A percentile compares a stretch with the other conserved stretches of the same genome.
Conservation (phyloP, 305 asterid genomes). For the Stenogyne calaminthoides region DNA sequence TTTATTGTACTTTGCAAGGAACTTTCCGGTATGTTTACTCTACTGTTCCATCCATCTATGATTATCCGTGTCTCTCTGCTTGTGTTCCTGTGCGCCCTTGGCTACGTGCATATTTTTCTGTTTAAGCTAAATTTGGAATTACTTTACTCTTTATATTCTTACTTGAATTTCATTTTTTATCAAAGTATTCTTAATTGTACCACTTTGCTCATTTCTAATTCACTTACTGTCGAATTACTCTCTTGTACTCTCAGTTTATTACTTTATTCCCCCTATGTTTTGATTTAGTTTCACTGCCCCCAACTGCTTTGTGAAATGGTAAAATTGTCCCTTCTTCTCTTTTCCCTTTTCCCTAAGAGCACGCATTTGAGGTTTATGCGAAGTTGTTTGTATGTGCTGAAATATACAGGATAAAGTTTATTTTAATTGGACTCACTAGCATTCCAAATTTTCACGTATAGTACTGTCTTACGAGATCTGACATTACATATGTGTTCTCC, state of each 20-base stretch:
- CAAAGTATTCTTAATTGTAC: not conserved
- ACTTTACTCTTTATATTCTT: not conserved
- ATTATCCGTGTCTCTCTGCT: not conserved
- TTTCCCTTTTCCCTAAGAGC: not conserved
- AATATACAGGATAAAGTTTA: not conserved
- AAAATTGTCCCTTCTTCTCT: not conserved
- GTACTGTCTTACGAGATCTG: not conserved
- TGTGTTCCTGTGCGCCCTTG: conserved; percentile 5
- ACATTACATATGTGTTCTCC: conserved; percentile 16
- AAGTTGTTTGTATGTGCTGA: conserved; percentile 21
- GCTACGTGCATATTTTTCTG: not conserved
- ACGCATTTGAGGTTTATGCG: not conserved
- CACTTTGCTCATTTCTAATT: not conserved
- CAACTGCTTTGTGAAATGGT: not conserved
- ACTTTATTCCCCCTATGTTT: not conserved
- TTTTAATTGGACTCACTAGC: conserved; percentile 18
- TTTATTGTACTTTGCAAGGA: conserved; percentile 79
- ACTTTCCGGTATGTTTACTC: conserved; percentile 70
- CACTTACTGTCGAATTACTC: not conserved
- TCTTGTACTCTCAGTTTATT: not conserved
- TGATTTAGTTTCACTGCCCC: not conserved
- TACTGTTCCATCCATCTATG: conserved; percentile 17
- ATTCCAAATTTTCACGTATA: not conserved
- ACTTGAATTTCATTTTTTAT: not conserved
- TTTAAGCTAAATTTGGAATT: not conserved